phyloP scores from a whole-genome alignment of 331 rosid genomes.

The Acacia concinna region DNA sequence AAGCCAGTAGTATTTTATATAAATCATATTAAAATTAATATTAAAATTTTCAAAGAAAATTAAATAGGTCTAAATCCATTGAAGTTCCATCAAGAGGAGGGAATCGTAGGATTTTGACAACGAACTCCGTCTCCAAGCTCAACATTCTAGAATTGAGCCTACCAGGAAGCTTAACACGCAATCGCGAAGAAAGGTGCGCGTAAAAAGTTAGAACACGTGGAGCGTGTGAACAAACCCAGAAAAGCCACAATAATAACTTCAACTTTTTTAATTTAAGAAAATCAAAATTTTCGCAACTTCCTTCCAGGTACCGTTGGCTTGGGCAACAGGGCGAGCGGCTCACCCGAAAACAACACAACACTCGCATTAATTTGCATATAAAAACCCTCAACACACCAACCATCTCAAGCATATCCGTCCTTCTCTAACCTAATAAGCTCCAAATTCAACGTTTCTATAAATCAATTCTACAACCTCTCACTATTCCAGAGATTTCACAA shows the following conservation, averaged over 20 bases:
- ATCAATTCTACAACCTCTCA: background rate
- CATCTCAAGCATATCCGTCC: background rate
- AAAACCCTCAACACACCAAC: background rate
- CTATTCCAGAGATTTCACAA: background rate
- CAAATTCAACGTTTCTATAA: background rate
- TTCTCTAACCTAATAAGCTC: background rate
- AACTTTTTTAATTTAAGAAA: background rate
- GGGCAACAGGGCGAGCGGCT: no score
- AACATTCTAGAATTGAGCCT: background rate
- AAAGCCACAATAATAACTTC: background rate
- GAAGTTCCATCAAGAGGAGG: background rate
- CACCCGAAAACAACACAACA: background rate
- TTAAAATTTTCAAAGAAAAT: background rate
- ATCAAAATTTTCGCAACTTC: background rate
- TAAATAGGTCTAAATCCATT: background rate
- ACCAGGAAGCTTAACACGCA: background rate
- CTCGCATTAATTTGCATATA: background rate
- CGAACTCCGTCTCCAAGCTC: background rate
- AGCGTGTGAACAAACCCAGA: background rate
- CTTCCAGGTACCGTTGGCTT: background rate
- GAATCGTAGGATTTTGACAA: background rate
- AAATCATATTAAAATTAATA: background rate
- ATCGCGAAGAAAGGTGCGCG: background rate
- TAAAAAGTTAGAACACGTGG: constrained; percentile 3
- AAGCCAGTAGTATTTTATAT: no score